Evolutionary conservation across 495 filamentous ascomycete genomes (phyloP).

Genomic region (Apodospora peruviana): DNA sequence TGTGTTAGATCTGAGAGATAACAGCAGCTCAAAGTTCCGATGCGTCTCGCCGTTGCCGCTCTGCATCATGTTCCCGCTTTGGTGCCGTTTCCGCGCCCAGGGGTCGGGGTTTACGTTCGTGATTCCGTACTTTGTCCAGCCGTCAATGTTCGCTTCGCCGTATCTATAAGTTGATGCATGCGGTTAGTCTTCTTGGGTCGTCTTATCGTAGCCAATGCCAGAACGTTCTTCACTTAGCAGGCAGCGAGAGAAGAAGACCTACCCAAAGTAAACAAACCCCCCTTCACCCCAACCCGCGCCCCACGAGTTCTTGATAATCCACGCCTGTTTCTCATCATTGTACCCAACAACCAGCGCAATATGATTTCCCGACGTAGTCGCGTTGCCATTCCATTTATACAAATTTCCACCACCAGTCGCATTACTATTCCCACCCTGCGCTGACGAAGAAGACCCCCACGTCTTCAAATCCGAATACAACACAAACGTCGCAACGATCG

Average conservation of each 20-base stretch:
- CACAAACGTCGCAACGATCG: constrained; percentile 13
- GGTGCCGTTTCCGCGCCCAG: constrained; percentile 14
- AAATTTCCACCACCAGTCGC: background rate
- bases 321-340: constrained; percentile 13
- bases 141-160: constrained; percentile 12
- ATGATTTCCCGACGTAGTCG: constrained; percentile 10
- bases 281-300: constrained; percentile 7
- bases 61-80: constrained; percentile 17
- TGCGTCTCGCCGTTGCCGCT: constrained; percentile 15
- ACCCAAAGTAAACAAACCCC: constrained; percentile 20
- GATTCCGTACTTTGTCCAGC: constrained; percentile 15
- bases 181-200: background rate
- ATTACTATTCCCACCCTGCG: too few species aligned
- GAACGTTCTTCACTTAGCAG: too few species aligned
- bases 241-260: too few species aligned
- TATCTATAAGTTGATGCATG: constrained; percentile 2
- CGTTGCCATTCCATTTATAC: constrained; percentile 7
- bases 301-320: constrained; percentile 23
- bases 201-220: too few species aligned
- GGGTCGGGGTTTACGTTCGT: constrained; percentile 16
- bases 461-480: constrained; percentile 11
- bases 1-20: too few species aligned
- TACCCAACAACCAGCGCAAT: constrained; percentile 15
- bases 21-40: constrained; percentile 14
- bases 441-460: too few species aligned